phyloP scores from a whole-genome alignment of 371 early-diverging fungal genomes.

The Rhizopus sp. region DNA sequence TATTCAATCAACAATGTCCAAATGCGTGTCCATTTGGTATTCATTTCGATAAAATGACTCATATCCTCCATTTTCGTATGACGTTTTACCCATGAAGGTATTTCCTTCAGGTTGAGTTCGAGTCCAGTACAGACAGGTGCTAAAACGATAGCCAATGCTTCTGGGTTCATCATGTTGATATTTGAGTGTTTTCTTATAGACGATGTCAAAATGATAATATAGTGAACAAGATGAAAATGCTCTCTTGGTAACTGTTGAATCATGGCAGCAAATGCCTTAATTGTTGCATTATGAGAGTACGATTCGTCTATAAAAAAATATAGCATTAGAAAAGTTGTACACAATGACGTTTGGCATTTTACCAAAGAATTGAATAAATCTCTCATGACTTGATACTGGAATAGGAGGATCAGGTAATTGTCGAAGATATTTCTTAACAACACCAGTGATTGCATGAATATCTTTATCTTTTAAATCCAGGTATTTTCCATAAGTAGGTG shows the following conservation, averaged over 20 bases:
- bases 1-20: conserved; percentile 25
- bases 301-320: conserved; percentile 13
- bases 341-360: conserved; percentile 4
- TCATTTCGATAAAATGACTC: conserved; percentile 20
- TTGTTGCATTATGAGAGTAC: conserved; percentile 6
- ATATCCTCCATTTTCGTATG: conserved; percentile 19
- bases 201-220: conserved; percentile 32
- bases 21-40: conserved; percentile 30
- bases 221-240: conserved; percentile 37
- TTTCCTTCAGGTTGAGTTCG: conserved; percentile 33
- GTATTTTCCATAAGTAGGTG: conserved; percentile 43
- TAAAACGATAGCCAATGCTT: conserved; percentile 48
- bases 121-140: conserved; percentile 49
- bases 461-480: conserved; percentile 39
- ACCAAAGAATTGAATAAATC: conserved; percentile 33
- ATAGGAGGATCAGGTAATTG: conserved; percentile 44
- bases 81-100: conserved; percentile 22
- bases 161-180: conserved; percentile 43
- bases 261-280: conserved; percentile 15
- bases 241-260: conserved; percentile 33
- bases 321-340: not conserved
- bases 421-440: conserved; percentile 44
- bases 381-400: conserved; percentile 32
- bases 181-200: conserved; percentile 29
- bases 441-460: conserved; percentile 47